Evolutionary conservation across 2,329 filamentous ascomycete species (phyloP), one percentile per base, ranked within the genome.

Genomic region (Cladosporium sp.): DNA sequence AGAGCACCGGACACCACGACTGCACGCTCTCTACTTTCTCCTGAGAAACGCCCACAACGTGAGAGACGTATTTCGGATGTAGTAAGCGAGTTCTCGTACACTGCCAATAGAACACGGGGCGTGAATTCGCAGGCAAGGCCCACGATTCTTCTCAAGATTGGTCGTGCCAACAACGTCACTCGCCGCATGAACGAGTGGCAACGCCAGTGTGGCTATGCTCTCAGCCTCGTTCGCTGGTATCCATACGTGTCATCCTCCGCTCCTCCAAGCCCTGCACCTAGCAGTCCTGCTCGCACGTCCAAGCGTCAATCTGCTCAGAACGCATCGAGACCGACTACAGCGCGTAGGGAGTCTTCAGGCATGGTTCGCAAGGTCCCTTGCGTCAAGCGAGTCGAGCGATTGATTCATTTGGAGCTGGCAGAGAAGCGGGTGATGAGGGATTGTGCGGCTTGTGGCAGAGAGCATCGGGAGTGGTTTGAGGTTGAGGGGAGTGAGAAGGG

Each of bases 401-500:
- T 99, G 66, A 90, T 98, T 53, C 95, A 99, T 77, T 81, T 98
- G 16, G 95, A 99, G 79, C 84, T 98, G n/a, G 83, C 83, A 5
- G 83, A 83, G 49, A 79, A 83, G 70, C 80, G 78, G 78, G 88
- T 80, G 66, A 88, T 83, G 79, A 88, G 76, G 21, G 85, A 86
- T 62, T 99, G 95, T 73, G 82, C 83, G 5, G 85, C 88, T 1
- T 99, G 95, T 75, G 93, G 93, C 1, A 89, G 88, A 73, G 89
- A 92, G 72, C 95, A 99, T 78, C 83, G 89, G 62, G 95, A 99
- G 80, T 99, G 94, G 94, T 99, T 99, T 76, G 91, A 96, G 79
- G 88, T 97, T 1, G 88, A 91, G 68, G 91, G 91, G 0, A 89
- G 82, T 26, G 85, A 88, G 69, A 84, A 89, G 31, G 91, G 89